phyloP scores from a whole-genome alignment of 805 yeast genomes.

The Metschnikowia cerradonensis region DNA sequence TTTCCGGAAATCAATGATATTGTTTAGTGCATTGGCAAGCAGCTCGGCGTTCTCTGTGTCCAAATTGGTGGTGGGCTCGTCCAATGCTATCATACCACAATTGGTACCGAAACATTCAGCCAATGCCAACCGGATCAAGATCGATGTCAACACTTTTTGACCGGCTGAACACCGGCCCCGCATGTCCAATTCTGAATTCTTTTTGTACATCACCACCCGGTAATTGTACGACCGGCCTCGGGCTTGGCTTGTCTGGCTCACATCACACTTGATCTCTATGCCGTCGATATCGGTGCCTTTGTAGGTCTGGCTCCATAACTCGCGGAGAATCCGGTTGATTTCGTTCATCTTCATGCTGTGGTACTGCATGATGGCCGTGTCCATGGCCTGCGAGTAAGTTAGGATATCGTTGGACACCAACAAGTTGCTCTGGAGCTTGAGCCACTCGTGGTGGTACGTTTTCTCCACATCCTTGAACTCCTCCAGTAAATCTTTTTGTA shows the following conservation, averaged over 20 bases:
- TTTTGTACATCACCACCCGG: constrained; percentile 91
- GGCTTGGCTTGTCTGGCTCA: constrained; percentile 37
- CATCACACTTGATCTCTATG: constrained; percentile 80
- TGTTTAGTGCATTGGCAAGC: constrained; percentile 73
- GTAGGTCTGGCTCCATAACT: constrained; percentile 90
- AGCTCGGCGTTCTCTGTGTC: constrained; percentile 88
- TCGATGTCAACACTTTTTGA: constrained; percentile 89
- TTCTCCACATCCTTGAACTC: constrained; percentile 70
- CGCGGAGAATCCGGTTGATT: constrained; percentile 82
- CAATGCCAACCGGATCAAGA: constrained; percentile 82
- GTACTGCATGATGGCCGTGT: constrained; percentile 87
- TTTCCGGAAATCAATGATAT: constrained; percentile 69
- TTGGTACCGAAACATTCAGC: constrained; percentile 94
- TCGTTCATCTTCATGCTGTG: constrained; percentile 91
- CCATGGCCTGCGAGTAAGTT: constrained; percentile 80
- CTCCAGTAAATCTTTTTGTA: constrained; percentile 56
- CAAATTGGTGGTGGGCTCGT: constrained; percentile 95
- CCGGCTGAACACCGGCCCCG: constrained; percentile 98
- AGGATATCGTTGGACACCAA: constrained; percentile 77
- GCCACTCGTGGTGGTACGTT: constrained; percentile 64
- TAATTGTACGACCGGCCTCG: constrained; percentile 76
- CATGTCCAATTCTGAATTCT: constrained; percentile 92
- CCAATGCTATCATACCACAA: constrained; percentile 94
- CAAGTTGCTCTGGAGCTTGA: constrained; percentile 69
- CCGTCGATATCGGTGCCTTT: constrained; percentile 94